Percentiles rank a stretch among this genome's conserved stretches.
These are phyloP conservation scores for Microdochium nivale DNA, from an alignment of 2,329 filamentous ascomycete species.

Conservation along the genomic window DNA sequence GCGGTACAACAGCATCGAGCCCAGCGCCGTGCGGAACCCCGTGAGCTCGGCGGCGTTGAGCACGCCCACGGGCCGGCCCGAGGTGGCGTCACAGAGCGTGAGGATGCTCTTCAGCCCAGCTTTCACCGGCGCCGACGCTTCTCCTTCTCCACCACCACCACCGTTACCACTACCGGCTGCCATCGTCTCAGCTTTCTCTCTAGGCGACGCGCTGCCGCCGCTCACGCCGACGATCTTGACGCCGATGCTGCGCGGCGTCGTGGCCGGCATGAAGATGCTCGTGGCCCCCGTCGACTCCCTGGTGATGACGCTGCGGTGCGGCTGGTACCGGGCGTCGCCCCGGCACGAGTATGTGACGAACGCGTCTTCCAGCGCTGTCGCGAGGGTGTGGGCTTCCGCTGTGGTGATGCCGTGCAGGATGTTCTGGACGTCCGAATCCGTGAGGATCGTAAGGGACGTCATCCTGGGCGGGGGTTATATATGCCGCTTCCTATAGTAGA, in stretches of 20 bases:
- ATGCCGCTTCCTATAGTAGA: too few species aligned
- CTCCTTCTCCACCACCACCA: too few species aligned
- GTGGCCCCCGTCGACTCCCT: background rate
- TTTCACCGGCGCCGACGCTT: background rate
- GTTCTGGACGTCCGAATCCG: background rate
- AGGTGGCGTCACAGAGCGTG: background rate
- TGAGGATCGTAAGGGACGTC: background rate
- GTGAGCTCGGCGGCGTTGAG: slow-evolving; percentile 62
- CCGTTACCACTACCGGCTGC: too few species aligned
- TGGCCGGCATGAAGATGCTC: slow-evolving; percentile 1
- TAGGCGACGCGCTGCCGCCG: background rate
- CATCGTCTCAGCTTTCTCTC: background rate
- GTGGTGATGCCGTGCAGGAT: background rate
- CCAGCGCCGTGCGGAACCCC: slow-evolving; percentile 59
- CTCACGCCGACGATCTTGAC: background rate
- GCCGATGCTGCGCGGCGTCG: background rate
- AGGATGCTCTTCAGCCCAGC: background rate
- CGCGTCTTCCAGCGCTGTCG: background rate
- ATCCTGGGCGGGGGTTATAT: background rate
- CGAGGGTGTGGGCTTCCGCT: background rate
- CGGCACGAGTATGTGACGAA: background rate
- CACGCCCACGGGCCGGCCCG: slow-evolving; percentile 33
- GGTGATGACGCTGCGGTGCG: background rate
- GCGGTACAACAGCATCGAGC: slow-evolving; percentile 52
- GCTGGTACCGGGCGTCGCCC: background rate